phyloP scores from a whole-genome alignment of 202 grass and related monocot species.

The Zizania palustris region DNA sequence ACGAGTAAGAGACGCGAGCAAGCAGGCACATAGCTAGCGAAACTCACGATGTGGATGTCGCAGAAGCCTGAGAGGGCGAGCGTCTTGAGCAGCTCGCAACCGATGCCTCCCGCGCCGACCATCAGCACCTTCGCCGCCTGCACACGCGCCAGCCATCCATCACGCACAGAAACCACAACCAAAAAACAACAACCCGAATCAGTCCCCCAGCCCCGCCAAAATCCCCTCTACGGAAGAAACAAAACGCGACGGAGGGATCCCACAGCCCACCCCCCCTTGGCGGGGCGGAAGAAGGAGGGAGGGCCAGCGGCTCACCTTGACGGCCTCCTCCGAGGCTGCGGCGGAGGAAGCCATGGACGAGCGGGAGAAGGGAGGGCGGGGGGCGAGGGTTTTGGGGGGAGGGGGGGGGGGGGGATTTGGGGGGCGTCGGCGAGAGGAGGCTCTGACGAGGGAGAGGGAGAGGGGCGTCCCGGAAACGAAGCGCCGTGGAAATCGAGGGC shows the following conservation, averaged over 20 bases:
- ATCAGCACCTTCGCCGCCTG: slow-evolving; percentile 95
- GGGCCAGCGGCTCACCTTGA: slow-evolving; percentile 46
- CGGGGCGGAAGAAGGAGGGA: background rate
- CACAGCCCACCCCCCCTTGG: background rate
- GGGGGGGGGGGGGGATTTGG: background rate
- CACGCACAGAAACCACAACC: background rate
- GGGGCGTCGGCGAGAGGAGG: background rate
- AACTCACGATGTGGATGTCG: slow-evolving; percentile 91
- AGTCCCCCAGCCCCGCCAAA: background rate
- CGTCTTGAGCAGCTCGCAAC: slow-evolving; percentile 98
- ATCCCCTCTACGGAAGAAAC: background rate
- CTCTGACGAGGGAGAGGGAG: background rate
- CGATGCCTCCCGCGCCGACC: slow-evolving; percentile 96
- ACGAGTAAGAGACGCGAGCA: background rate
- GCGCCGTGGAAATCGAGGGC: slow-evolving; percentile 43
- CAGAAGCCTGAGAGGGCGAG: slow-evolving; percentile 87
- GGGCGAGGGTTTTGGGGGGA: slow-evolving; percentile 48
- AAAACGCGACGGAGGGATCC: slow-evolving; percentile 1
- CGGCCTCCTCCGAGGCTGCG: slow-evolving; percentile 39
- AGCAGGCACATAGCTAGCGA: background rate
- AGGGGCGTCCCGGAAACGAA: slow-evolving; percentile 19
- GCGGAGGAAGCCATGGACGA: slow-evolving; percentile 33
- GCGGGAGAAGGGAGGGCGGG: background rate
- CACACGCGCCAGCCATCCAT: too few relatives aligned
- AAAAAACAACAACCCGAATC: too few relatives aligned